phyloP scores from a whole-genome alignment of 2,329 filamentous ascomycete species.

The Pyrenophora seminiperda region DNA sequence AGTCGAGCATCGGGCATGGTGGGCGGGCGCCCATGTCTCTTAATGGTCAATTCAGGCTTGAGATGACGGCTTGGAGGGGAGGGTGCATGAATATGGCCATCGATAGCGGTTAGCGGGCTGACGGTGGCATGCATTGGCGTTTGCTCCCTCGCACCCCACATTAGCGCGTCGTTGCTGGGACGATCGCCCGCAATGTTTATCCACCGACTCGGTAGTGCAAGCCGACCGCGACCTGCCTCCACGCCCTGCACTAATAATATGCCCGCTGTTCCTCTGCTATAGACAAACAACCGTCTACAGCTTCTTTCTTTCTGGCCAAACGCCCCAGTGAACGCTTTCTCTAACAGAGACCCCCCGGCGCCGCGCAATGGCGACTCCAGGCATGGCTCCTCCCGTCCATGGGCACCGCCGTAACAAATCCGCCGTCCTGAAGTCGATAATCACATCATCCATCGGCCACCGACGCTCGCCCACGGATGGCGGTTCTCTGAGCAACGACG shows the following conservation, averaged over 20 bases:
- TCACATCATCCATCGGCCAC: slow-evolving; percentile 51
- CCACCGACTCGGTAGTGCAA: slow-evolving; percentile 15
- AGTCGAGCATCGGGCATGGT: no score
- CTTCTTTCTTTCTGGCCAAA: slow-evolving; percentile 19
- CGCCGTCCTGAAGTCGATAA: slow-evolving; percentile 58
- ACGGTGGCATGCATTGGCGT: slow-evolving; percentile 15
- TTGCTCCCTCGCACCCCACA: slow-evolving; percentile 13
- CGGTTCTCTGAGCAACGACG: slow-evolving; percentile 33
- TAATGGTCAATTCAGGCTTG: background rate
- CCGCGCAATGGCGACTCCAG: slow-evolving; percentile 32
- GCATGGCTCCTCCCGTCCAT: slow-evolving; percentile 27
- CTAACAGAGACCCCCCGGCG: slow-evolving; percentile 8
- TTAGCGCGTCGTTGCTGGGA: slow-evolving; percentile 23
- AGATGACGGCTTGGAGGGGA: background rate
- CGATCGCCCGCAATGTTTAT: slow-evolving; percentile 24
- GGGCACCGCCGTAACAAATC: slow-evolving; percentile 50
- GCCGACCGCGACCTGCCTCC: slow-evolving; percentile 15
- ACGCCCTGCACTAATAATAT: slow-evolving; percentile 31
- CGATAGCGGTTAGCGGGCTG: slow-evolving; percentile 7
- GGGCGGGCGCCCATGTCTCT: background rate
- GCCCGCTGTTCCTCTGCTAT: slow-evolving; percentile 29
- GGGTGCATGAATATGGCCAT: slow-evolving; percentile 9
- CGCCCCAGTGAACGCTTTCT: slow-evolving; percentile 11
- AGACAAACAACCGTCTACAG: slow-evolving; percentile 25
- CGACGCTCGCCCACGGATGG: slow-evolving; percentile 54